Percentiles rank a stretch among this genome's conserved stretches.
These are phyloP conservation scores for Vigna mungo DNA, from an alignment of 306 rosid genomes.

Conservation along the genomic window DNA sequence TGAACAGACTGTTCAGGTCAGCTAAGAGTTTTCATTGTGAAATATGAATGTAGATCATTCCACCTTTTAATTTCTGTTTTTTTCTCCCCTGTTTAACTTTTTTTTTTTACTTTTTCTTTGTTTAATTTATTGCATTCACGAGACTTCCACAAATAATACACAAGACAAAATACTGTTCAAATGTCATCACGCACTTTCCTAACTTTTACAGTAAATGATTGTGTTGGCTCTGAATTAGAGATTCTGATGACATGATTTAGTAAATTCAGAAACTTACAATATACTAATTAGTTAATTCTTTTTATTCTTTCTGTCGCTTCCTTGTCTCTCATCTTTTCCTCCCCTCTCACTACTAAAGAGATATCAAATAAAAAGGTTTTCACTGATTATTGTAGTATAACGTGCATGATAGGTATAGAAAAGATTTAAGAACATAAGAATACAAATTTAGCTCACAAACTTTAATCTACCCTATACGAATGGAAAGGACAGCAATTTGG, in stretches of 20 bases:
- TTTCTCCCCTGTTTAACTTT: neutral
- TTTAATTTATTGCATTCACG: neutral
- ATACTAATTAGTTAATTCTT: neutral
- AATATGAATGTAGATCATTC: conserved; percentile 1
- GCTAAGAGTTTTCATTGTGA: conserved; percentile 22
- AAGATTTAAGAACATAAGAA: no score
- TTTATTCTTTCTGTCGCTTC: neutral
- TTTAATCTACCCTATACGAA: no score
- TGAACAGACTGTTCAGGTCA: conserved; percentile 93
- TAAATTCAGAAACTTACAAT: neutral
- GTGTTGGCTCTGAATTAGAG: neutral
- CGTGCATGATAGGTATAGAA: no score
- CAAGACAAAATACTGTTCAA: neutral
- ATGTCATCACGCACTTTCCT: neutral
- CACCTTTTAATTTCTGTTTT: neutral
- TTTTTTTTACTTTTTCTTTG: neutral
- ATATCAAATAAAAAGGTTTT: no score
- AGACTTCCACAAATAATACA: neutral
- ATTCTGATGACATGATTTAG: neutral
- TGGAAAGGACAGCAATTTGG: no score
- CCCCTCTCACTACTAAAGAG: neutral
- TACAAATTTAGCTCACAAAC: no score
- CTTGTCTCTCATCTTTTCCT: neutral
- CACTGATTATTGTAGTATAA: no score
- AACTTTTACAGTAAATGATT: neutral